phyloP scores from a whole-genome alignment of 768 basidiomycete species.

The Agrocybe praecox region DNA sequence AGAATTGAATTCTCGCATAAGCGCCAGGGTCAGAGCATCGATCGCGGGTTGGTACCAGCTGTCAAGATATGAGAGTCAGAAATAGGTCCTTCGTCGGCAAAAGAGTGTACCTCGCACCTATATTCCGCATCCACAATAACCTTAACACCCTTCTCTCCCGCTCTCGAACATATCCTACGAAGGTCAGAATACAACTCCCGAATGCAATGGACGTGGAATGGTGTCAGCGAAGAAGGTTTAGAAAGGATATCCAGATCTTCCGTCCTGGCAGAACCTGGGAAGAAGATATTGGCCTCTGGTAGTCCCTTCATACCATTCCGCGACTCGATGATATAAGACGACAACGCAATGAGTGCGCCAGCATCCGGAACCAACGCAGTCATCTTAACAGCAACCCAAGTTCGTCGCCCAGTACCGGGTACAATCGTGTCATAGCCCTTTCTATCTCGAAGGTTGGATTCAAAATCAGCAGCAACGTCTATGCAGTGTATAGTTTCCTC shows the following conservation, averaged over 20 bases:
- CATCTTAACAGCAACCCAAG: constrained; percentile 89
- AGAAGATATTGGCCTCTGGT: constrained; percentile 43
- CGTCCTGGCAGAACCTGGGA: constrained; percentile 67
- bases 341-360: constrained; percentile 61
- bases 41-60: constrained; percentile 82
- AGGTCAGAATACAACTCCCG: constrained; percentile 65
- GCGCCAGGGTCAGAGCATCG: constrained; percentile 73
- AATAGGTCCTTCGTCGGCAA: background rate
- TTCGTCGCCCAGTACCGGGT: constrained; percentile 45
- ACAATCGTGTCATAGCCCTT: background rate
- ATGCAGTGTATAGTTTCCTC: constrained; percentile 78
- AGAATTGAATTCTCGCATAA: constrained; percentile 82
- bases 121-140: constrained; percentile 89
- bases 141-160: constrained; percentile 61
- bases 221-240: constrained; percentile 34
- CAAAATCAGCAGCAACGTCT: constrained; percentile 81
- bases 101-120: constrained; percentile 37
- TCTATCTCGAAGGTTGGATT: constrained; percentile 43
- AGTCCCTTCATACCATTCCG: constrained; percentile 8
- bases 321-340: constrained; percentile 53
- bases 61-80: background rate
- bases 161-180: constrained; percentile 62
- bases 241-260: constrained; percentile 63
- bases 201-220: constrained; percentile 62
- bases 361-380: constrained; percentile 72